phyloP scores from a whole-genome alignment of 306 rosid species.

The Trifolium subterraneum region DNA sequence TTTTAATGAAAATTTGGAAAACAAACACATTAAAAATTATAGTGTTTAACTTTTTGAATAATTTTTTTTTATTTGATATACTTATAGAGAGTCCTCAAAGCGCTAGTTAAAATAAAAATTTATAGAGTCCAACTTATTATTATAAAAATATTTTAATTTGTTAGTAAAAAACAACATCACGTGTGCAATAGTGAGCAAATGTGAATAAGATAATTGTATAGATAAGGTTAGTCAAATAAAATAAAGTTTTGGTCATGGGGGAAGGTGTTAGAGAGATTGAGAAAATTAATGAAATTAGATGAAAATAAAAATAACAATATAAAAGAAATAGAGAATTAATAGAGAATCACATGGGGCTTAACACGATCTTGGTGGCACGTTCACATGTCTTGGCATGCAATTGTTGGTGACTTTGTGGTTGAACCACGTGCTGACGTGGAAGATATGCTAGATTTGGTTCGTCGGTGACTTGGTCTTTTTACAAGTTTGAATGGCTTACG shows the following conservation, averaged over 20 bases:
- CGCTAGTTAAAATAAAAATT: too few relatives aligned
- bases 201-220: conserved; percentile 40
- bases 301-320: neutral
- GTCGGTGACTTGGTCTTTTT: conserved; percentile 51
- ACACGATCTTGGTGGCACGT: conserved; percentile 51
- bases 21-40: too few relatives aligned
- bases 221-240: conserved; percentile 32
- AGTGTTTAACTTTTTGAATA: too few relatives aligned
- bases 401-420: conserved; percentile 58
- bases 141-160: neutral
- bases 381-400: conserved; percentile 56
- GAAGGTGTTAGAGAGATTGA: conserved; percentile 4
- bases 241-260: conserved; percentile 35
- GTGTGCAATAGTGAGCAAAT: conserved; percentile 27
- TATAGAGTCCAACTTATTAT: neutral
- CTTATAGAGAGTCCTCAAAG: too few relatives aligned
- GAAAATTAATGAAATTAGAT: conserved; percentile 7
- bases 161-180: conserved; percentile 31
- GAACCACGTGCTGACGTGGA: conserved; percentile 57
- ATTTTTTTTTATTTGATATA: too few relatives aligned
- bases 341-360: conserved; percentile 32
- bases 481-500: conserved; percentile 37
- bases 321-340: conserved; percentile 1
- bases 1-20: too few relatives aligned
- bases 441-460: conserved; percentile 63